Evolutionary conservation across 2,329 filamentous ascomycete species (phyloP).

Genomic region (Lachnellula arida): DNA sequence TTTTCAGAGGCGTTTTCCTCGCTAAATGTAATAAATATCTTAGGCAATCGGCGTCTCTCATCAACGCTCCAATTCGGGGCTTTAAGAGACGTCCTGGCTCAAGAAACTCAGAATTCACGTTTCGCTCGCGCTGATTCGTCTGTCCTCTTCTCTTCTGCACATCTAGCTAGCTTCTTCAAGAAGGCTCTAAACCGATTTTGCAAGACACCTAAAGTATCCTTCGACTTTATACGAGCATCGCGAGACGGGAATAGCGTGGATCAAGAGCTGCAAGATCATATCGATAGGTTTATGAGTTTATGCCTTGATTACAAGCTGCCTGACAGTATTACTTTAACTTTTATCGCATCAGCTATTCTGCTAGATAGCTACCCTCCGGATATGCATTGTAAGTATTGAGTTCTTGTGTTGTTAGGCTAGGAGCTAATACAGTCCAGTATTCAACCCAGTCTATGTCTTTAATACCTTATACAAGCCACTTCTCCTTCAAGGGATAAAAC

Average conservation of each 20-base stretch:
- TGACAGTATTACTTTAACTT: conserved; percentile 10
- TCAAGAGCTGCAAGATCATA: conserved; percentile 11
- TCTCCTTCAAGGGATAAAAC: conserved; percentile 14
- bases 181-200: conserved; percentile 9
- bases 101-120: conserved; percentile 10
- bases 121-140: conserved; percentile 8
- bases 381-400: conserved; percentile 19
- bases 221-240: conserved; percentile 18
- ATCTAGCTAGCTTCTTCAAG: conserved; percentile 17
- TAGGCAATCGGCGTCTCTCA: neutral
- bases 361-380: conserved; percentile 19
- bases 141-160: conserved; percentile 16
- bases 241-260: conserved; percentile 9
- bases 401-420: conserved; percentile 1
- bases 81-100: conserved; percentile 7
- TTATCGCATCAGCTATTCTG: conserved; percentile 19
- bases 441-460: conserved; percentile 16
- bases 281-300: conserved; percentile 9
- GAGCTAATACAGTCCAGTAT: conserved; percentile 8
- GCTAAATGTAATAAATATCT: conserved; percentile 13
- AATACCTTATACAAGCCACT: conserved; percentile 16
- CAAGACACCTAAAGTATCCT: conserved; percentile 1
- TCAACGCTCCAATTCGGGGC: conserved; percentile 3
- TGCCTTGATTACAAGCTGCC: conserved; percentile 10
- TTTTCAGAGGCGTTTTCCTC: conserved; percentile 15